Evolutionary conservation across 331 rosid species (phyloP), one percentile per base, ranked within the genome.

Genomic region (Erythrophleum ivorense): DNA sequence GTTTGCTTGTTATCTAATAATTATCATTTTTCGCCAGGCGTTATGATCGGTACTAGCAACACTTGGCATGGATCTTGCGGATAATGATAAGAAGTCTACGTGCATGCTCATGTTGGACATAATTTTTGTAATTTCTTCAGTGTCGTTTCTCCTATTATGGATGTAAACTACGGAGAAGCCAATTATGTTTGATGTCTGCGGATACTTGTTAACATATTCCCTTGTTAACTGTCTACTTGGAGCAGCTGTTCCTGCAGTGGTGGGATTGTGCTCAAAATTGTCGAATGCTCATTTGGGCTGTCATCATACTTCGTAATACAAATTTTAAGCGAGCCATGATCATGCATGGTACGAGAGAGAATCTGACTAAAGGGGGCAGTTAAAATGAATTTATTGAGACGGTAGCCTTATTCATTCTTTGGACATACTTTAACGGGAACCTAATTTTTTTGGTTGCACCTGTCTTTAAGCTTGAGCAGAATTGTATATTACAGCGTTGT

Each of bases 31-130:
- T 58, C 71, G 54, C 41, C 97, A 96, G 99, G 97, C 99, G 93
- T 46, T 60, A 92, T 75, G 99, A 96, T 77, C 94, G 98, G 66
- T 85, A 92, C 89, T 96, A 92, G 88, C 52, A n/a, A 67, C 73
- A 66, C 81, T 41, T 75, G 78, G 72, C 55, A 29, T 71, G 85
- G 76, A 74, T 84, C 57, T 70, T 62, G 68, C 55, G 68, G 91
- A 53, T 46, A 62, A 76, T 76, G 80, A 81, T 63, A 71, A 71
- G 78, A 84, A 49, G 76, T 78, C 74, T 84, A 79, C 91, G 86
- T 87, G 85, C 87, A 83, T 84, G 78, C 73, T 80, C 40, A 38
- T 88, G 86, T 90, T 79, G 87, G 84, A 85, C 84, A 80, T 79
- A 76, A 76, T 78, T 69, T 76, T 80, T 84, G 86, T 80, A 59